Percentiles rank a stretch among this genome's conserved stretches.
These are phyloP conservation scores for Chrysosporium queenslandicum DNA, from an alignment of 2,329 filamentous ascomycete genomes.

Conservation along the genomic window DNA sequence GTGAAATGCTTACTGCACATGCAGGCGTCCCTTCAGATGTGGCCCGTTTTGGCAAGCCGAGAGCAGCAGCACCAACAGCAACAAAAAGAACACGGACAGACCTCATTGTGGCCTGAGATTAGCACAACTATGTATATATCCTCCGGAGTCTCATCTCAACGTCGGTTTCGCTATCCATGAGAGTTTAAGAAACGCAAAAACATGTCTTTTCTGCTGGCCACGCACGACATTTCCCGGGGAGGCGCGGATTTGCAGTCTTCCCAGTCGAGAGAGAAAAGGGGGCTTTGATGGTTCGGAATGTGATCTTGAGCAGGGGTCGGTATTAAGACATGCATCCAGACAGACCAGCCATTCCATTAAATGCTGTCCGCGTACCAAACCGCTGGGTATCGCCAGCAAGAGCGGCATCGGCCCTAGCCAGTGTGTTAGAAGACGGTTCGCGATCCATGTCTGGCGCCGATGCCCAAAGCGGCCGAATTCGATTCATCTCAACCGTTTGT, in stretches of 20 bases:
- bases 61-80: neutral
- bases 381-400: neutral
- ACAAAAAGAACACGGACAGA: neutral
- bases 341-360: neutral
- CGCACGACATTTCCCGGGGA: neutral
- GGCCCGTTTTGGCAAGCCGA: neutral
- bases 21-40: neutral
- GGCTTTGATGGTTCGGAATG: neutral
- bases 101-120: neutral
- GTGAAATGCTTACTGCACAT: neutral
- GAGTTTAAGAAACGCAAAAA: neutral
- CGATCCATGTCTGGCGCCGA: neutral
- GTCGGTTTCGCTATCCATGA: neutral
- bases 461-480: neutral
- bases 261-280: neutral
- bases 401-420: neutral
- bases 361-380: neutral
- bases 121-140: neutral
- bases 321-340: neutral
- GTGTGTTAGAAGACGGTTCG: neutral
- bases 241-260: neutral
- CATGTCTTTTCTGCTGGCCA: neutral
- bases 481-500: neutral
- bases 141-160: too few relatives aligned
- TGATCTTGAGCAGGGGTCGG: neutral